phyloP scores from a whole-genome alignment of 208 protist genomes.

The Wallacemonas sp. region DNA sequence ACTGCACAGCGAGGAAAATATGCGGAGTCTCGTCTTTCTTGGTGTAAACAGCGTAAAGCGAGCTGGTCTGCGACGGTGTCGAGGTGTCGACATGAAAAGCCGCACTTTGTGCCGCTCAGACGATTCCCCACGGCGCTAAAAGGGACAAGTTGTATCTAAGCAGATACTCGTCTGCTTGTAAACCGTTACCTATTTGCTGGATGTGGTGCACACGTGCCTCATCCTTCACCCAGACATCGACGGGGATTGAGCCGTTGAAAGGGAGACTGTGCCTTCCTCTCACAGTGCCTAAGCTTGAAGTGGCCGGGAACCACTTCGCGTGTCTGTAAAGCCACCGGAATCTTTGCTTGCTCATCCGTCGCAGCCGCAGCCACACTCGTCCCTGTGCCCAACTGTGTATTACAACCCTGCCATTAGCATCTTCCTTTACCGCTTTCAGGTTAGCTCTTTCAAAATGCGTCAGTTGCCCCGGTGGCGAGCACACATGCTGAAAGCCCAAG shows the following conservation, averaged over 20 bases:
- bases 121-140: not conserved
- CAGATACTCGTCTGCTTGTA: not conserved
- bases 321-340: conserved; percentile 21
- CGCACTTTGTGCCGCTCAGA: too few relatives aligned
- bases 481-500: conserved; percentile 25
- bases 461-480: conserved; percentile 6
- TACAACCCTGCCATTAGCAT: conserved; percentile 2
- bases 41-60: too few relatives aligned
- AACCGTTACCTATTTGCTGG: conserved; percentile 11
- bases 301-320: conserved; percentile 14
- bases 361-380: not conserved
- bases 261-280: conserved; percentile 1
- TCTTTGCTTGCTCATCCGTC: conserved; percentile 21
- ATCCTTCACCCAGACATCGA: conserved; percentile 33
- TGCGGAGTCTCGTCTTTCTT: too few relatives aligned
- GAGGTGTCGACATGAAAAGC: too few relatives aligned
- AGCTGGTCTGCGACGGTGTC: too few relatives aligned
- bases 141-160: not conserved
- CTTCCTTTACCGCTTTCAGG: not conserved
- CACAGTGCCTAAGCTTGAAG: not conserved
- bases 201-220: not conserved
- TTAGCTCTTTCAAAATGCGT: conserved; percentile 26
- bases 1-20: too few relatives aligned
- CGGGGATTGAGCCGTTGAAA: conserved; percentile 17
- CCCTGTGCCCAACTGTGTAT: conserved; percentile 11